A percentile compares a stretch with the other conserved stretches of the same genome.
These are phyloP conservation scores for Solanum gracilifrons DNA, from an alignment of 257 asterid genomes.

Conservation along the genomic window DNA sequence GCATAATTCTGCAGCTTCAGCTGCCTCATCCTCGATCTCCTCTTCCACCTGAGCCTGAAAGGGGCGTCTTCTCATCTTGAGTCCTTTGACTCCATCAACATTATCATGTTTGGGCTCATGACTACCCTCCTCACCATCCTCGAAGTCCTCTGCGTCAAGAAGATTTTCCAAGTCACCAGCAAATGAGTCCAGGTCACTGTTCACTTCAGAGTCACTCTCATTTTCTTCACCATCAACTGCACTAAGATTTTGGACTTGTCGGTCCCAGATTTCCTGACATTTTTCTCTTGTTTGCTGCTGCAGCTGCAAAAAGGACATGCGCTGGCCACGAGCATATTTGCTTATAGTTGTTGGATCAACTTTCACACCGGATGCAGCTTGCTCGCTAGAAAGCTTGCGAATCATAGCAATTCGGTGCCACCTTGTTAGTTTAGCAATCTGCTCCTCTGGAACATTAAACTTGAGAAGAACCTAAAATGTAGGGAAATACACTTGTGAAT, in stretches of 20 bases:
- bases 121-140: slow-evolving; percentile 71
- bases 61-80: slow-evolving; percentile 82
- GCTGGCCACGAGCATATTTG: slow-evolving; percentile 97
- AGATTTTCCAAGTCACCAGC: slow-evolving; percentile 99
- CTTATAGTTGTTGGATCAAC: slow-evolving; percentile 93
- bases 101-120: slow-evolving; percentile 54
- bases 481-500: background rate
- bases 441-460: slow-evolving; percentile 90
- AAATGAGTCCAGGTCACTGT: slow-evolving; percentile 96
- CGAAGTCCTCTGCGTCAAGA: slow-evolving; percentile 89
- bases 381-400: slow-evolving; percentile 97
- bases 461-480: slow-evolving; percentile 81
- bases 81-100: slow-evolving; percentile 75
- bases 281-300: slow-evolving; percentile 99
- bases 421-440: slow-evolving; percentile 73
- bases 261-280: slow-evolving; percentile 98
- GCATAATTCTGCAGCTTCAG: slow-evolving; percentile 95
- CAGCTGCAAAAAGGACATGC: slow-evolving; percentile 97
- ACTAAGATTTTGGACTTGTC: slow-evolving; percentile 80
- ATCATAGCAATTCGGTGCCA: slow-evolving; percentile 98
- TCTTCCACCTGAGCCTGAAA: slow-evolving; percentile 83
- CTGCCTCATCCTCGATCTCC: slow-evolving; percentile 93
- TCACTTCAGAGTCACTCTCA: slow-evolving; percentile 92
- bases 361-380: slow-evolving; percentile 94
- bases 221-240: slow-evolving; percentile 82